Base-by-base conservation (phyloP, 1,284 basidiomycete genomes). In the Ustilago trichophora region DNA sequence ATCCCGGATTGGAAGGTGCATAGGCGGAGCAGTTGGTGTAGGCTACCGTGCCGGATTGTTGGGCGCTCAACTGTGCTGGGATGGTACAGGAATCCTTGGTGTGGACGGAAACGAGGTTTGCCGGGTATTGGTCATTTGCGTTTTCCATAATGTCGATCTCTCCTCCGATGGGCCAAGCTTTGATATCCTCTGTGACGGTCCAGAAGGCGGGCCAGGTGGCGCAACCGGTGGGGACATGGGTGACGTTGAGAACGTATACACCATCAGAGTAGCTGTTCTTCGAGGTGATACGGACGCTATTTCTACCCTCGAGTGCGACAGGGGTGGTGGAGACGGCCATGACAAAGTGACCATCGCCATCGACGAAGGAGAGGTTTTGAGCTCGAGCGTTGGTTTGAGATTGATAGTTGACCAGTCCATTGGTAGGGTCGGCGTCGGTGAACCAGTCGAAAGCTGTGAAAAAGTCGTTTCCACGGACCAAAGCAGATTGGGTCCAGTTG, bases 111-210 rank as follows among this genome's bases (percentile, higher is more conserved):
- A 59, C 73, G 7, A 75, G 58, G 51, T 75, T 70, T 34, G 51
- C 52, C 0, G 38, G 10, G 48, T 71, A 80, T 41, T 77, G 37
- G 45, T 80, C 76, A 46, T 80, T 80, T 12, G 72, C 75, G 36
- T 80, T 78, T 31, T 81, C 79, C 16, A 78, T 34, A 27, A 81
- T 76, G 35, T 81, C 79, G 26, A 81, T 80, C 34, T 81, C 79
- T 13, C 79, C 79, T 36, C 79, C 79, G 8, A 36, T 29, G 3
- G 79, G 79, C 73, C 76, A 81, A 2, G 27, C 16, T 13, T 70
- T 26, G 12, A 65, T 18, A 27, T 76, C 40, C 15, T 62, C 33
- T 4, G 78, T 80, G 24, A 77, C 73, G 4, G 74, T 80, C 79
- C 78, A 80, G 49, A 77, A 80, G 6, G 78, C 78, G 9, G 79